Evolutionary conservation across 1,284 basidiomycete genomes (phyloP), one percentile per base, ranked within the genome.

Genomic region (Athelia sp.): DNA sequence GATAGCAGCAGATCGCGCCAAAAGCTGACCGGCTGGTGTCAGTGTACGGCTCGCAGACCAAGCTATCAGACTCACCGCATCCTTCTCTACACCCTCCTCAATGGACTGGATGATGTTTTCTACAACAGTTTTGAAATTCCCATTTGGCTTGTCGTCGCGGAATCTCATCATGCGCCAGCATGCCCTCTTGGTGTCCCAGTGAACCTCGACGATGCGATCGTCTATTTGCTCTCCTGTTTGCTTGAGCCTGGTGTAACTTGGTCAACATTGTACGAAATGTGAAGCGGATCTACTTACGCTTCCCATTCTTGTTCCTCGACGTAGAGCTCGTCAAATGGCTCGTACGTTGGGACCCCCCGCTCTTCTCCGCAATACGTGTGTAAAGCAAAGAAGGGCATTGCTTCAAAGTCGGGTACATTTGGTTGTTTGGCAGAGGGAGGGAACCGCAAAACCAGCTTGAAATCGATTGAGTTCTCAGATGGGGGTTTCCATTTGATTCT

Each of bases 401-500:
- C 85, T 48, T 72, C 74, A 53, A 86, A 88, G 61, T 99, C 93
- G 0, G 92, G 89, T 59, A 83, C 68, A 6, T 67, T 58, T 0
- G 79, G 75, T 51, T 83, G 67, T 24, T 71, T 68, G 8, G 63
- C 65, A 23, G 69, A 66, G 2, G 93, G 83, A 2, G 96, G 94
- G 65, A 99, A 99, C 32, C 92, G 84, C 17, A 99, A 75, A 47
- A 95, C 79, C 13, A 99, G 84, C 64, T 93, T 93, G 74, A 99
- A 99, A 68, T 99, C 97, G 62, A 99, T 90, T 3, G 93, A 94
- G 67, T 99, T 99, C 62, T 99, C 97, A 2, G 88, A 90, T 2
- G 97, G 94, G 1, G 96, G 95, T 68, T 99, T 99, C 97, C 97
- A 99, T 67, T 99, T 99, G 58, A 98, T 69, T 56, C 93, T 97